Percentiles rank a stretch among this genome's conserved stretches.
These are phyloP conservation scores for Metschnikowia noctiluminum DNA, from an alignment of 805 yeast genomes.

Conservation along the genomic window DNA sequence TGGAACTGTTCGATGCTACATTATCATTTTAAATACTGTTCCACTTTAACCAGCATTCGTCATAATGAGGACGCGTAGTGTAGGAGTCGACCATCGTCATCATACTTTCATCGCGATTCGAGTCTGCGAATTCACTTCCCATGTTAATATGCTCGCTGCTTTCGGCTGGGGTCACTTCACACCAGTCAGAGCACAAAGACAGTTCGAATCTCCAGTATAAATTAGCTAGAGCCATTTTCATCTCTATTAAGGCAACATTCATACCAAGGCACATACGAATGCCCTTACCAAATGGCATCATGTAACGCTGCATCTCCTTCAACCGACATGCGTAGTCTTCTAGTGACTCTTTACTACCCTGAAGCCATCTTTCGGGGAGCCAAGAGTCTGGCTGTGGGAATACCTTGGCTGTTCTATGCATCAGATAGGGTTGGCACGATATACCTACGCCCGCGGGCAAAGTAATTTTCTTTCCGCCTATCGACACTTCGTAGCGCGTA, in stretches of 20 bases:
- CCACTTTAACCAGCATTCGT: constrained; percentile 52
- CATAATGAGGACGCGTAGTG: constrained; percentile 49
- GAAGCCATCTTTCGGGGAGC: constrained; percentile 64
- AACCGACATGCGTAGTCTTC: constrained; percentile 33
- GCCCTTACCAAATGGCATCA: constrained; percentile 74
- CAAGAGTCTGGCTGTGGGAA: constrained; percentile 53
- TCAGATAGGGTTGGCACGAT: constrained; percentile 63
- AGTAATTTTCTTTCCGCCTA: constrained; percentile 10
- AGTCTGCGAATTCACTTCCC: constrained; percentile 15
- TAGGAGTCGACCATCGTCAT: constrained; percentile 59
- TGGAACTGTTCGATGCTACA: background rate
- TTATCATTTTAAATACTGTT: background rate
- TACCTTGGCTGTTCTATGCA: constrained; percentile 50
- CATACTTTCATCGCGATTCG: constrained; percentile 39
- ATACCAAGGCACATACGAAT: constrained; percentile 72
- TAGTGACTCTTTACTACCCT: constrained; percentile 29
- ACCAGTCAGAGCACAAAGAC: constrained; percentile 43
- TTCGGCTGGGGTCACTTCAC: constrained; percentile 24
- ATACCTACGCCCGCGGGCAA: constrained; percentile 55
- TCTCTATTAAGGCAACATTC: constrained; percentile 63
- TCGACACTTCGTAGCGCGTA: constrained; percentile 21
- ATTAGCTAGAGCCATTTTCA: constrained; percentile 54
- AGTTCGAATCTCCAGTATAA: constrained; percentile 49
- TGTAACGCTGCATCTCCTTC: constrained; percentile 45
- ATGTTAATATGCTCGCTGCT: constrained; percentile 10